Base-by-base conservation (phyloP, 176 grass and related monocot genomes). In the Carex pumila region DNA sequence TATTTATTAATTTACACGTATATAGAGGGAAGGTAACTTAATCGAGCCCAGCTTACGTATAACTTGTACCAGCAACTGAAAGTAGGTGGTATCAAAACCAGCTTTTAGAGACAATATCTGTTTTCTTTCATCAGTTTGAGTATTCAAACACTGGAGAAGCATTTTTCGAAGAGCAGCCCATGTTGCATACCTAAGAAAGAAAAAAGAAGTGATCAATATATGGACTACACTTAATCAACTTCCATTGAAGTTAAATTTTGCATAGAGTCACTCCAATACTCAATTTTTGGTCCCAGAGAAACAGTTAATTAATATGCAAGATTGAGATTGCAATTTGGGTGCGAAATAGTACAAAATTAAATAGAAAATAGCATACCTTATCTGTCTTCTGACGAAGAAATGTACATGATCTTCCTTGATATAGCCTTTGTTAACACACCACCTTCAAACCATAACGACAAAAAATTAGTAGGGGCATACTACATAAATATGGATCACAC, bases 391-490 rank as follows among this genome's bases (percentile, higher is more conserved):
- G 55, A 98, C 92, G 41, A 98, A 98, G n/a, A 93, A 87, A 30
- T 88, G 92, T 37, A 98, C 92, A 29, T 93, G 93, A 66, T 98
- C 95, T 87, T 98, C 95, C 91, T 98, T 98, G 90, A 98, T 98
- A 62, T 98, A 98, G 62, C 95, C 91, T 89, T 98, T 98, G 29
- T 85, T 94, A 54, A 98, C 91, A 67, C 95, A 98, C 2, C 92
- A 98, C 68, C 95, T 98, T 63, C 50, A 49, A 86, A 80, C 53
- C 47, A 80, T 50, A 47, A 63, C 61, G 65, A 50, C 14, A 31
- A 87, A n/a, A 69, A 19, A 30, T 71, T 72, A 84, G 34, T 13
- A 32, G 58, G n/a, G 8, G 19, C 8, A 29, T 11, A 57, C 21
- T 50, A 59, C n/a, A 54, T 6, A 85, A 65, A 1, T 8, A 71